Conservation (phyloP, 2,329 filamentous ascomycete species). For the Diaporthe helianthi region DNA sequence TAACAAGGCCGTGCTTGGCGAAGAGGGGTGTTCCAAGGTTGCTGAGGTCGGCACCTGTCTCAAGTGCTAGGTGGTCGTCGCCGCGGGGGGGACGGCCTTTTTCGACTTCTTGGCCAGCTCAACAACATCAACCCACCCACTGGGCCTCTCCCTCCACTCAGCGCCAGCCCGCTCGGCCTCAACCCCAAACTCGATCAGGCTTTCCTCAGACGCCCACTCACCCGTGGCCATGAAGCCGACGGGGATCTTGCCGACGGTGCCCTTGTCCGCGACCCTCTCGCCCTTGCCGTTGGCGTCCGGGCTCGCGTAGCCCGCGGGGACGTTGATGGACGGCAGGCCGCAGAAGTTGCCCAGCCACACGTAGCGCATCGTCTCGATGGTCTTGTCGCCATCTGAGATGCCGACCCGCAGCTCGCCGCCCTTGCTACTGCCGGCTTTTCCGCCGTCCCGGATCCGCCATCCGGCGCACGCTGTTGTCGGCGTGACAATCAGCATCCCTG, state of each 20-base stretch:
- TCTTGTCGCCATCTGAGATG: conserved; percentile 54
- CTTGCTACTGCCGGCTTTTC: conserved; percentile 4
- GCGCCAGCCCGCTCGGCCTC: conserved; percentile 52
- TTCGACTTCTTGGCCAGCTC: conserved; percentile 44
- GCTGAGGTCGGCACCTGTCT: not conserved
- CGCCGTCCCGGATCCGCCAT: conserved; percentile 48
- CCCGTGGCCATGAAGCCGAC: conserved; percentile 63
- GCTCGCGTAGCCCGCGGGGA: conserved; percentile 54
- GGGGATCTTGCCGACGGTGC: conserved; percentile 52
- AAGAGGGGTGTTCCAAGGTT: not conserved
- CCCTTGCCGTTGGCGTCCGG: conserved; percentile 44
- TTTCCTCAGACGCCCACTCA: conserved; percentile 61
- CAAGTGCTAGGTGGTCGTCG: not conserved
- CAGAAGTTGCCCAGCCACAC: conserved; percentile 61
- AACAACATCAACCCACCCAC: conserved; percentile 55
- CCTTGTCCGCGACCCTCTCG: conserved; percentile 43
- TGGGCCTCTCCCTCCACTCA: conserved; percentile 45
- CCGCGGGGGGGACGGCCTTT: not conserved
- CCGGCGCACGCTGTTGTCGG: conserved; percentile 66
- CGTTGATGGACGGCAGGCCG: conserved; percentile 53
- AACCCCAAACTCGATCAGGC: conserved; percentile 55
- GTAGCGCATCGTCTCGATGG: conserved; percentile 56
- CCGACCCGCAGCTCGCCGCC: conserved; percentile 48
- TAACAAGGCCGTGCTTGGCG: not conserved
- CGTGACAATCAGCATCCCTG: conserved; percentile 74